Conservation (phyloP, 352 stramenopile genomes). For the Vaucheria bursata region DNA sequence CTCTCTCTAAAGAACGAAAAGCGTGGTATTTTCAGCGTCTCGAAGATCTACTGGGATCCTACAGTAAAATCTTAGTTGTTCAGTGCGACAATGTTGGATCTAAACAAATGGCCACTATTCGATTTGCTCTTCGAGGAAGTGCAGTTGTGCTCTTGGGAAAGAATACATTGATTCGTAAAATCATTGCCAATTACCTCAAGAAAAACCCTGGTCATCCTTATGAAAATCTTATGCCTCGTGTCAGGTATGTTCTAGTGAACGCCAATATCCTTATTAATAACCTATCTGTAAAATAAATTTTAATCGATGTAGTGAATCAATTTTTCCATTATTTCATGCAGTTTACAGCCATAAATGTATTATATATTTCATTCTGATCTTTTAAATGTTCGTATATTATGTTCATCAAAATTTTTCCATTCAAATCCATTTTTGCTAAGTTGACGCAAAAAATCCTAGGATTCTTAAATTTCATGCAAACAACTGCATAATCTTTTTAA, state of each 20-base stretch:
- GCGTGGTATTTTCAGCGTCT: constrained; percentile 86
- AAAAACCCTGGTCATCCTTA: constrained; percentile 92
- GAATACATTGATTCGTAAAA: constrained; percentile 99
- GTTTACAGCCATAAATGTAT: too few relatives aligned
- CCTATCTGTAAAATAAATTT: too few relatives aligned
- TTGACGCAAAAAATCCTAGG: too few relatives aligned
- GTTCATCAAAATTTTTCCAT: too few relatives aligned
- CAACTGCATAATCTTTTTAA: too few relatives aligned
- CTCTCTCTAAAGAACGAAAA: constrained; percentile 44
- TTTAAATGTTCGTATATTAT: too few relatives aligned
- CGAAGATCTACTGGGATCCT: constrained; percentile 85
- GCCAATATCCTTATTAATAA: too few relatives aligned
- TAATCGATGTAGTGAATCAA: too few relatives aligned
- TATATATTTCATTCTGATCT: too few relatives aligned
- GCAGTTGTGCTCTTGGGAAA: constrained; percentile 98
- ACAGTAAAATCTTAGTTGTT: constrained; percentile 96
- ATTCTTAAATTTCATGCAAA: too few relatives aligned
- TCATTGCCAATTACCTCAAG: constrained; percentile 90
- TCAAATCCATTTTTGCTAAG: too few relatives aligned
- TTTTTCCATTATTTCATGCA: too few relatives aligned
- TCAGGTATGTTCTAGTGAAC: constrained; percentile 2
- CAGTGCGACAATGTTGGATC: constrained; percentile 95
- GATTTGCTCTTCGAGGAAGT: constrained; percentile 81
- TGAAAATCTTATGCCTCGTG: constrained; percentile 66
- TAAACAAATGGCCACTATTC: constrained; percentile 96